Evolutionary conservation across 352 stramenopile genomes (phyloP).

Genomic region (Phytophthora boehmeriae): DNA sequence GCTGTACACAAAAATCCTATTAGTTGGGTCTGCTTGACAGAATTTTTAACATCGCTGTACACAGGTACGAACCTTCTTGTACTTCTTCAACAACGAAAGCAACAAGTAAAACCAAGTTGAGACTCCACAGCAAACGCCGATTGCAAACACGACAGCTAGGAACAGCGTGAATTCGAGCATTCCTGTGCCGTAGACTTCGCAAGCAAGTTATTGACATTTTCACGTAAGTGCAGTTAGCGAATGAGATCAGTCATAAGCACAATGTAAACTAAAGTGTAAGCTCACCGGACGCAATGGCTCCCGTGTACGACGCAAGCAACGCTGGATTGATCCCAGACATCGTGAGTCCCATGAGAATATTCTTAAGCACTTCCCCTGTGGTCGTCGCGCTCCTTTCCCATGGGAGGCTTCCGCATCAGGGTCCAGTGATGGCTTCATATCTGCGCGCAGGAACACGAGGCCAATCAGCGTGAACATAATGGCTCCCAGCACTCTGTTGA

Average conservation of each 20-base stretch:
- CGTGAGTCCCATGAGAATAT: conserved; percentile 84
- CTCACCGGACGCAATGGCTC: conserved; percentile 84
- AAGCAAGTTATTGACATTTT: background rate
- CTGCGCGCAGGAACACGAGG: conserved; percentile 78
- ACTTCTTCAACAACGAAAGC: conserved; percentile 87
- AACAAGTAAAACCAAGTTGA: conserved; percentile 91
- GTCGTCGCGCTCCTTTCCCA: conserved; percentile 52
- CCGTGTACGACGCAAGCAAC: conserved; percentile 86
- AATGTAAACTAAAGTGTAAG: no score
- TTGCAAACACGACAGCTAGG: conserved; percentile 81
- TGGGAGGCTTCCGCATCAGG: conserved; percentile 53
- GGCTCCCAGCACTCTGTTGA: conserved; percentile 71
- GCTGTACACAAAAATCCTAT: conserved; percentile 33
- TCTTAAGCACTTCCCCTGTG: conserved; percentile 79
- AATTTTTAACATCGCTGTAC: background rate
- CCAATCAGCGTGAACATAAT: conserved; percentile 88
- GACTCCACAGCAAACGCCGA: conserved; percentile 85
- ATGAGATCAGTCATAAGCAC: background rate
- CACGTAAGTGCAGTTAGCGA: background rate
- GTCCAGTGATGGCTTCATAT: conserved; percentile 80
- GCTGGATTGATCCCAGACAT: conserved; percentile 90
- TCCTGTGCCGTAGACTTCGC: conserved; percentile 82
- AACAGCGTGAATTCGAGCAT: conserved; percentile 89
- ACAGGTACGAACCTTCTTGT: conserved; percentile 77
- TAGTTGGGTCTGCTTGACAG: background rate